Base-by-base conservation (phyloP, 768 basidiomycete genomes). In the Trametopsis cervina region DNA sequence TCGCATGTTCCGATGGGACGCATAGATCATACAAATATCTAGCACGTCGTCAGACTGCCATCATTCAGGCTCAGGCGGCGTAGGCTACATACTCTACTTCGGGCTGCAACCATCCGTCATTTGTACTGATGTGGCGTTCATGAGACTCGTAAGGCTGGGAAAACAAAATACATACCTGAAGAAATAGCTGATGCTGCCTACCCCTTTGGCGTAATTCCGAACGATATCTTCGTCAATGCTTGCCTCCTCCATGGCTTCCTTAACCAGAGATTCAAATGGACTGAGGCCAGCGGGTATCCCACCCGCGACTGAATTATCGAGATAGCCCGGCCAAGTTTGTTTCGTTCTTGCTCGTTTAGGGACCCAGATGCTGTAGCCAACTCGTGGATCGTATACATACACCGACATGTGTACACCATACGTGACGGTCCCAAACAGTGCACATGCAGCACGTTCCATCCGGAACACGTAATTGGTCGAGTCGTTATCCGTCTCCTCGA, bases 231-330 rank as follows among this genome's bases (percentile, higher is more conserved):
- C 82, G 2, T 73, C 70, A 20, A 97, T 71, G 55, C 84, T 90
- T 2, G 93, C 95, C 64, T 99, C 95, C 60, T 98, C 95, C 74
- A 80, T 83, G 46, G 89, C 85, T 64, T 97, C 95, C 61, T 95
- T 96, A 29, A 94, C 75, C 38, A 97, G 68, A 1, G 81, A 75
- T 41, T 92, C 85, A 41, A 88, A 78, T 3, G 77, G 65, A 0
- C 75, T 60, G 68, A 85, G 81, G 1, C 92, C 89, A 17, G 83
- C 80, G 0, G 91, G 81, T 25, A 95, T 93, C 2, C 95, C 95
- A 0, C 95, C 95, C 2, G 93, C 93, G 37, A 89, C 88, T 27
- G 78, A 83, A 63, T 98, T 97, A 60, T 98, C 95, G 15, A 96
- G 74, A 56, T 74, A 80, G 1, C 89, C 84, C 4, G 93, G 91